Conservation (phyloP, 306 rosid species). For the Cicer judaicum region DNA sequence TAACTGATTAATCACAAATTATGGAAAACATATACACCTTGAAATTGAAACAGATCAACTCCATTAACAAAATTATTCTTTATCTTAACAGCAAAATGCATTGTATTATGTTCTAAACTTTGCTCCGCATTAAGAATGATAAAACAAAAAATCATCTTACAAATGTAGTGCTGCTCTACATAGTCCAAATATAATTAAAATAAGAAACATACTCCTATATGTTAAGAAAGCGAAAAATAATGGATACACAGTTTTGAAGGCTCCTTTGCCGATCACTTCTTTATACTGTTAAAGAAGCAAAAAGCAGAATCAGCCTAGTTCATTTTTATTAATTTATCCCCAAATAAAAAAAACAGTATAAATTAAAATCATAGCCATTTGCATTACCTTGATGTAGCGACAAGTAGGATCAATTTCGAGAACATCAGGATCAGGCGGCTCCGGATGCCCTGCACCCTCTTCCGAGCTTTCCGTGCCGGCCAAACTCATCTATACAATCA, state of each 20-base stretch:
- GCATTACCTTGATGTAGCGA: slow-evolving; percentile 61
- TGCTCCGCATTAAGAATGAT: not conserved
- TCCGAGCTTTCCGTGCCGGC: slow-evolving; percentile 40
- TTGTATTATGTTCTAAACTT: not conserved
- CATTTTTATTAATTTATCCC: not conserved
- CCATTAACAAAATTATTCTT: not conserved
- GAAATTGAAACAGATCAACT: slow-evolving; percentile 22
- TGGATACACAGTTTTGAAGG: slow-evolving; percentile 58
- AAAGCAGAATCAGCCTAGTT: slow-evolving; percentile 35
- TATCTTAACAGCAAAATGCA: not conserved
- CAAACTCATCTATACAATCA: slow-evolving; percentile 43
- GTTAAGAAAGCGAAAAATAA: slow-evolving; percentile 13
- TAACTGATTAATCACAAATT: slow-evolving; percentile 56
- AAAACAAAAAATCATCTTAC: not conserved
- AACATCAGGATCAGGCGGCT: slow-evolving; percentile 63
- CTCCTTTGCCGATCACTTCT: slow-evolving; percentile 59
- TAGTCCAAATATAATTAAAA: not conserved
- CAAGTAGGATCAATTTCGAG: slow-evolving; percentile 60
- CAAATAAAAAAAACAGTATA: not conserved
- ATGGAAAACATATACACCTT: slow-evolving; percentile 30
- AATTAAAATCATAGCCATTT: slow-evolving; percentile 27
- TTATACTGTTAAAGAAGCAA: slow-evolving; percentile 45
- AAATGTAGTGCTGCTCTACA: not conserved
- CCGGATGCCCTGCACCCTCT: slow-evolving; percentile 42
- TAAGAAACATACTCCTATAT: not conserved